Base-by-base conservation (phyloP, 2,329 filamentous ascomycete species). In the Diaporthe capsici region DNA sequence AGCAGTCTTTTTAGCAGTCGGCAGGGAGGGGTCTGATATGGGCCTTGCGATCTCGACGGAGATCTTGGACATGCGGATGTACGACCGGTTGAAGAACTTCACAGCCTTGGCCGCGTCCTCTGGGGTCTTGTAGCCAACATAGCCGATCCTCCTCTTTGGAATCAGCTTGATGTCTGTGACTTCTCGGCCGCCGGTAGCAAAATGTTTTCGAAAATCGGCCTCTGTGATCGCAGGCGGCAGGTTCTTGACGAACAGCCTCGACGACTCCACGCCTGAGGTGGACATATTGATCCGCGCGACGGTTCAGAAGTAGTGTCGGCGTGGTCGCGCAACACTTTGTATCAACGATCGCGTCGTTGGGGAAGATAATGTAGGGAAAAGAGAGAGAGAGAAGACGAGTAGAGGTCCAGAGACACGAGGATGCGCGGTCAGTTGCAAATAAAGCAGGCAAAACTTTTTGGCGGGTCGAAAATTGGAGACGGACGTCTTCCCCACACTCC, bases 21-120 rank as follows among this genome's bases (percentile, higher is more conserved):
- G 78, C 9, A 84, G 82, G 63, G 84, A 81, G 72, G 85, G 83
- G 82, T 90, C 88, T 81, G 85, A 80, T 75, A 86, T 84, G 76
- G 97, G 93, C 83, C 91, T 93, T 74, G 97, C 97, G 81, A 97
- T 87, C 86, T 98, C 96, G 77, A 98, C 97, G 42, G 90, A 90
- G 81, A 99, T 95, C 87, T 93, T 97, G 75, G 96, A 98, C 94
- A 98, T 97, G 80, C 95, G 95, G 81, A 99, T 95, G 85, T 95
- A 99, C 78, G 96, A 93, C 83, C 92, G 95, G 88, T 99, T 96
- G 89, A 98, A 98, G 87, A 98, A 98, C 84, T 94, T 96, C 83
- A 97, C 94, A 60, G 97, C 96, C 82, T 92, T 91, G 75, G 91
- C 88, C 74, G 97, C 97, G 82, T 95, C 93, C 77, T 96, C 92